phyloP scores from a whole-genome alignment of 140 eudicot genomes.

The Oenanthe javanica region DNA sequence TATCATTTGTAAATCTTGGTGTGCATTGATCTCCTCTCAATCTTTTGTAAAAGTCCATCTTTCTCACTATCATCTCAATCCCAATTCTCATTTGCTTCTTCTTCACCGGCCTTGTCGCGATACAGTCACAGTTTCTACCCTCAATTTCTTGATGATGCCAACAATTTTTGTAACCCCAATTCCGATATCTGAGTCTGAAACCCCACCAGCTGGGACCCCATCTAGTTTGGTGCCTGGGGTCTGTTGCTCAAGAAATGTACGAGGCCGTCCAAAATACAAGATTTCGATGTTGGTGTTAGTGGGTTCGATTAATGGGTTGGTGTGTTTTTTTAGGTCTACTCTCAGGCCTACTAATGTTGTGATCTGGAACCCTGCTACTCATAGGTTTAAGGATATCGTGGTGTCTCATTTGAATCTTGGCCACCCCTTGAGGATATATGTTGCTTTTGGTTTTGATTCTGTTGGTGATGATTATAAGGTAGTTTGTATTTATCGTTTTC shows the following conservation, averaged over 20 bases:
- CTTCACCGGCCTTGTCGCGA: slow-evolving; percentile 1
- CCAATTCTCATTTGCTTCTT: not conserved
- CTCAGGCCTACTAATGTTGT: slow-evolving; percentile 6
- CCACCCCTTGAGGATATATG: not conserved
- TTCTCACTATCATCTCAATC: not conserved
- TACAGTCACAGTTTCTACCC: not conserved
- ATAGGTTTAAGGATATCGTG: not conserved
- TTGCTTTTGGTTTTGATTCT: not conserved
- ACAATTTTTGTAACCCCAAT: not conserved
- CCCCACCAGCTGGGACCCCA: not conserved
- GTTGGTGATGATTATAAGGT: not conserved
- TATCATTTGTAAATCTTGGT: not conserved
- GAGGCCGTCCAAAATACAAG: not conserved
- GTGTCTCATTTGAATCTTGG: not conserved
- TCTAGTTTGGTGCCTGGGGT: not conserved
- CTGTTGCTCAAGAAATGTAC: not conserved
- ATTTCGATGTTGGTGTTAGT: not conserved
- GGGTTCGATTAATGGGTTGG: not conserved
- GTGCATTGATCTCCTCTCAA: not conserved
- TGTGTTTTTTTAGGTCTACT: not conserved
- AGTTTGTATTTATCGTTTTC: not conserved
- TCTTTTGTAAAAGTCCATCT: not conserved
- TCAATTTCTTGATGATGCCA: not conserved
- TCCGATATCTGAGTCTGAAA: not conserved
- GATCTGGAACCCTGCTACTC: not conserved